phyloP scores from a whole-genome alignment of 202 grass and related monocot species.

The Panicum virgatum region DNA sequence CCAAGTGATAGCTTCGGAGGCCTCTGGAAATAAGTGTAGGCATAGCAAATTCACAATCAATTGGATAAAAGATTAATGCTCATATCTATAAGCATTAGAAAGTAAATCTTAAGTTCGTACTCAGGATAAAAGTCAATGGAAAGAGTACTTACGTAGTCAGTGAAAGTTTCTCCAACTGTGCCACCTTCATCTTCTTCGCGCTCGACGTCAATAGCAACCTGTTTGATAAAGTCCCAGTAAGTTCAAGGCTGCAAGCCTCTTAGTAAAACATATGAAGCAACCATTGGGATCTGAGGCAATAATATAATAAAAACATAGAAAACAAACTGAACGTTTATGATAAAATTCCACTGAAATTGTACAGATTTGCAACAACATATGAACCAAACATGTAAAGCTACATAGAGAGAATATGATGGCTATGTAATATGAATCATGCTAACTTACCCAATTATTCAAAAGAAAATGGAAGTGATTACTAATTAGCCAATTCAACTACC shows the following conservation, averaged over 20 bases:
- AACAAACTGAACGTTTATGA: constrained; percentile 24
- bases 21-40: constrained; percentile 60
- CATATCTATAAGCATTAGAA: constrained; percentile 19
- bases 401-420: constrained; percentile 18
- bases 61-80: constrained; percentile 1
- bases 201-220: constrained; percentile 97
- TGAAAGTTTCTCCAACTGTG: constrained; percentile 89
- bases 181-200: constrained; percentile 99
- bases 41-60: constrained; percentile 38
- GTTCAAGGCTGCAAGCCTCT: neutral
- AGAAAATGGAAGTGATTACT: neutral
- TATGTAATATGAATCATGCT: neutral
- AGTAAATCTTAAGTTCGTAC: constrained; percentile 13
- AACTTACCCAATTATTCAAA: neutral
- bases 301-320: constrained; percentile 1
- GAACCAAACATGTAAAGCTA: neutral
- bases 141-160: constrained; percentile 73
- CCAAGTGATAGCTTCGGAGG: constrained; percentile 83
- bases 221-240: constrained; percentile 35
- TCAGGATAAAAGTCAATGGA: constrained; percentile 13
- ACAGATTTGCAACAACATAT: neutral
- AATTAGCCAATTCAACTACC: constrained; percentile 1
- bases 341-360: neutral
- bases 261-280: constrained; percentile 19
- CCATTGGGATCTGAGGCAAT: neutral